Evolutionary conservation across 2,329 filamentous ascomycete genomes (phyloP).

Genomic region (Grosmannia clavigera): DNA sequence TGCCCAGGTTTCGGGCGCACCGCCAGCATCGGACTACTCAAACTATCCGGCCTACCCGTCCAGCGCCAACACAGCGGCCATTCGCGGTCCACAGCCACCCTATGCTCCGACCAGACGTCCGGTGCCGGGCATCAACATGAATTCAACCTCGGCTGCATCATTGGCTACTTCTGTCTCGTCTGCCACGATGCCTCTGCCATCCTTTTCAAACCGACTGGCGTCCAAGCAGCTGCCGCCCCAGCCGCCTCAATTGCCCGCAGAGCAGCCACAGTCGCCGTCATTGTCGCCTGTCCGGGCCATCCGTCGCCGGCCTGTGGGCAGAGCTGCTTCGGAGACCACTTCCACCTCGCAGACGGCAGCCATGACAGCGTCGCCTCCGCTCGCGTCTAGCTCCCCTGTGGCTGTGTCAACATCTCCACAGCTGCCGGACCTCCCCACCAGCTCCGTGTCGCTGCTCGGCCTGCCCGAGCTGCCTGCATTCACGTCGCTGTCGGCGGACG

Average conservation of each 20-base stretch:
- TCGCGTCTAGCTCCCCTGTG: neutral
- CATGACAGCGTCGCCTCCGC: neutral
- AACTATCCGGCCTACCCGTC: neutral
- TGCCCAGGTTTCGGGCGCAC: neutral
- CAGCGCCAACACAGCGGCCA: neutral
- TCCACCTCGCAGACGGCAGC: neutral
- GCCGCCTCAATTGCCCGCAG: neutral
- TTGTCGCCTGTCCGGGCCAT: neutral
- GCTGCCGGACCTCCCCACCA: conserved; percentile 4
- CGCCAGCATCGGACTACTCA: neutral
- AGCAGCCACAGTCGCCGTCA: neutral
- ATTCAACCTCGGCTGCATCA: neutral
- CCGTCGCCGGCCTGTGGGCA: conserved; percentile 1
- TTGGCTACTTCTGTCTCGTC: neutral
- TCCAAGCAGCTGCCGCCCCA: neutral
- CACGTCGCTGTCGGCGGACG: neutral
- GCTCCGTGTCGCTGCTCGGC: neutral
- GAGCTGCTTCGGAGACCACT: neutral
- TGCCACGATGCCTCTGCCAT: neutral
- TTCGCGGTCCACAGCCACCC: neutral
- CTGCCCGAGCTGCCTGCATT: neutral
- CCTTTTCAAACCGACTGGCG: neutral
- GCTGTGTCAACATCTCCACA: neutral
- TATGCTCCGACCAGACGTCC: neutral
- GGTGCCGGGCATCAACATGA: neutral